Conservation (phyloP, 2,329 filamentous ascomycete genomes). For the Pseudogymnoascus sp. region DNA sequence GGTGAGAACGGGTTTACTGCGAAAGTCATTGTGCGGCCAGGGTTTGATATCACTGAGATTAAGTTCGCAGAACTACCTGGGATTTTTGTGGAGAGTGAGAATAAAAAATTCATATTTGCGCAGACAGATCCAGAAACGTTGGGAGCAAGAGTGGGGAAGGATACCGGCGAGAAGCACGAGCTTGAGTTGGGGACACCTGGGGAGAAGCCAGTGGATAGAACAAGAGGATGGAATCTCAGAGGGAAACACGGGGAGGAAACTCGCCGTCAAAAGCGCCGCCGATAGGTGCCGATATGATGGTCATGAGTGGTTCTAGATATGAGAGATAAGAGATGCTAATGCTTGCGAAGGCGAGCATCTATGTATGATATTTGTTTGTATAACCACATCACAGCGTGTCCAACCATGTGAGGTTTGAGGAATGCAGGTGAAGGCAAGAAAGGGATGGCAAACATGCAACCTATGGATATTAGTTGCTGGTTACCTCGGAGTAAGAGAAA, state of each 20-base stretch:
- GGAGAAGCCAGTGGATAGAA: not conserved
- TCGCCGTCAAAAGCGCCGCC: not conserved
- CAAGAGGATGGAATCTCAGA: not conserved
- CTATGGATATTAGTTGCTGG: not conserved
- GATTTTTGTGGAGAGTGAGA: not conserved
- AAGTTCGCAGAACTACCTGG: not conserved
- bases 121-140: not conserved
- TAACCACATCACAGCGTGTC: not conserved
- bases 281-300: not conserved
- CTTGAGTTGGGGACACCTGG: not conserved
- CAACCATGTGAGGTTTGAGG: not conserved
- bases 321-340: not conserved
- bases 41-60: not conserved
- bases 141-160: not conserved
- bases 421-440: not conserved
- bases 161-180: not conserved
- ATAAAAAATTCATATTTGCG: not conserved
- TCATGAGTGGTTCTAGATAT: not conserved
- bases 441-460: not conserved
- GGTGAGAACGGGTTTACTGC: not conserved
- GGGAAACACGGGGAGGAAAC: not conserved
- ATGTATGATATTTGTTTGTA: slow-evolving; percentile 5
- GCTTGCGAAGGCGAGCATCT: not conserved
- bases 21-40: not conserved
- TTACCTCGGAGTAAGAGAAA: not conserved